These are phyloP conservation scores for Zizania latifolia DNA, from an alignment of 176 grass and related monocot species.

Conservation along the genomic window DNA sequence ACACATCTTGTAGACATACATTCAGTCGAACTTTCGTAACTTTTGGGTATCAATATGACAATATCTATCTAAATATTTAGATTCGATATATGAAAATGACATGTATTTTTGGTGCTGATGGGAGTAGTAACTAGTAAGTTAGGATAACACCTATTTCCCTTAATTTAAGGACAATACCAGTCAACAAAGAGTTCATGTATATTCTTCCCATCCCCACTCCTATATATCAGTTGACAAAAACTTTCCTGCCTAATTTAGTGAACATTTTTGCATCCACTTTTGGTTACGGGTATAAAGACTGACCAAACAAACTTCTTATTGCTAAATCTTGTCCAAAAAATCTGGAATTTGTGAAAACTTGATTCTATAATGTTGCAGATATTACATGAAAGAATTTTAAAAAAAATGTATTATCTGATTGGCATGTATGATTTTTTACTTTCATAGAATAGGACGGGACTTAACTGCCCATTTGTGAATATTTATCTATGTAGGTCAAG, in stretches of 20 bases:
- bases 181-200: neutral
- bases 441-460: slow-evolving; percentile 4
- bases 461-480: slow-evolving; percentile 2
- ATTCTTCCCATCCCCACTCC: neutral
- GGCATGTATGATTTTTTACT: neutral
- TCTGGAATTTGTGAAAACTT: neutral
- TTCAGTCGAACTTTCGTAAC: no score
- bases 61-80: neutral
- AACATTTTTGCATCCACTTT: neutral
- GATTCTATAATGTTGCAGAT: neutral
- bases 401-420: neutral
- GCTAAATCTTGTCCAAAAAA: slow-evolving; percentile 5
- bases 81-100: neutral
- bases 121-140: neutral
- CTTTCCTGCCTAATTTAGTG: neutral
- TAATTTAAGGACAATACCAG: neutral
- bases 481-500: slow-evolving; percentile 61
- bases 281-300: neutral
- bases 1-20: no score
- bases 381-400: neutral
- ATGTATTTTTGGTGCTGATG: neutral
- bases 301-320: neutral
- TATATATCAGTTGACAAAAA: neutral
- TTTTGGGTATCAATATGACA: no score
- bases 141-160: neutral